These are phyloP conservation scores for Termitomyces sp. DNA, from an alignment of 768 basidiomycete species.

Conservation along the genomic window DNA sequence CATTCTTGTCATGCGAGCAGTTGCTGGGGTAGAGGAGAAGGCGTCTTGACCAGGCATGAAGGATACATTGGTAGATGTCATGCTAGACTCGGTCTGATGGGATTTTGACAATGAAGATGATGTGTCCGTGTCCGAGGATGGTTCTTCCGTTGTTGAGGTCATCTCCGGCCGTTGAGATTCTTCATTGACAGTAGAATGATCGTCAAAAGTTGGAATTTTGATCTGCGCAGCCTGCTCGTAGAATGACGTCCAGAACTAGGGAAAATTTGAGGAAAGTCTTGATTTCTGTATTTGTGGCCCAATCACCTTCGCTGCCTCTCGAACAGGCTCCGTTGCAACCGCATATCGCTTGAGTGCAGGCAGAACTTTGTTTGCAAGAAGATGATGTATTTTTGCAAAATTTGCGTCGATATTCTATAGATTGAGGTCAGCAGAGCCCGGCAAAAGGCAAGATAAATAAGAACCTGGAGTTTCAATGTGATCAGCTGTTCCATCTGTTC, in stretches of 20 bases:
- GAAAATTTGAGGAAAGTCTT: background rate
- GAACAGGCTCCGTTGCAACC: constrained; percentile 78
- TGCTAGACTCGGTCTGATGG: constrained; percentile 32
- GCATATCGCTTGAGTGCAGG: constrained; percentile 91
- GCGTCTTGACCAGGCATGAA: constrained; percentile 72
- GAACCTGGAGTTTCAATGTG: constrained; percentile 83
- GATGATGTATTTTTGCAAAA: constrained; percentile 84
- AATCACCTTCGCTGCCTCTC: constrained; percentile 85
- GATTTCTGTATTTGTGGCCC: background rate
- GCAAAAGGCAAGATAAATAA: constrained; percentile 2
- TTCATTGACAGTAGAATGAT: constrained; percentile 54
- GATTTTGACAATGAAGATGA: constrained; percentile 11
- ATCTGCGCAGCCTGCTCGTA: constrained; percentile 92
- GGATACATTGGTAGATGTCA: constrained; percentile 57
- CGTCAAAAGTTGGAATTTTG: constrained; percentile 69
- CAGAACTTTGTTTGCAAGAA: constrained; percentile 73
- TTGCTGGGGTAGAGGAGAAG: constrained; percentile 76
- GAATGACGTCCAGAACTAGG: constrained; percentile 94
- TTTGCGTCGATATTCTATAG: constrained; percentile 85
- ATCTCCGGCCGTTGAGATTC: constrained; percentile 36
- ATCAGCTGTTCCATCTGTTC: constrained; percentile 96
- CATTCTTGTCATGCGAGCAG: constrained; percentile 28
- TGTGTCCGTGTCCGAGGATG: constrained; percentile 18
- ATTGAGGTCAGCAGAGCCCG: background rate
- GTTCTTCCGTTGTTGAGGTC: constrained; percentile 16